phyloP scores from a whole-genome alignment of 768 basidiomycete species.

The Auricularia sp. region DNA sequence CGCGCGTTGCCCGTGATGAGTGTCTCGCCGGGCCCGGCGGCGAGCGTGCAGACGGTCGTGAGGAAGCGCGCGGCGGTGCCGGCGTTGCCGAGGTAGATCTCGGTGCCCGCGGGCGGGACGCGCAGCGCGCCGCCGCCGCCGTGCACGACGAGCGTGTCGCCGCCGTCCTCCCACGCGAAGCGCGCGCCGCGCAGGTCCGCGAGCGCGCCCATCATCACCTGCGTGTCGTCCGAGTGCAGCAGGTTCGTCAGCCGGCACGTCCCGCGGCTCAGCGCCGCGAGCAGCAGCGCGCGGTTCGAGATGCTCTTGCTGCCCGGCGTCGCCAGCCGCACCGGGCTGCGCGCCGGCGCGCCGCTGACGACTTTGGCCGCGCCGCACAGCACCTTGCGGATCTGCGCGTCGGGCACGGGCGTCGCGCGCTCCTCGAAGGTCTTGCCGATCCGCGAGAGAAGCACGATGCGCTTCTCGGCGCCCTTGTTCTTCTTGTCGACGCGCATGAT shows the following conservation, averaged over 20 bases:
- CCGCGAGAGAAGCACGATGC: constrained; percentile 80
- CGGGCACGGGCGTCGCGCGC: constrained; percentile 77
- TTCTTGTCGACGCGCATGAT: constrained; percentile 98
- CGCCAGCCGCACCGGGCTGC: constrained; percentile 52
- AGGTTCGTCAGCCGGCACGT: constrained; percentile 83
- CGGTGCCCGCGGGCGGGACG: constrained; percentile 69
- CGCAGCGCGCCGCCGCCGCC: constrained; percentile 76
- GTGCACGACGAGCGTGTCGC: constrained; percentile 86
- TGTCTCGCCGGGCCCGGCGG: constrained; percentile 27
- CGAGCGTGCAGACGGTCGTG: constrained; percentile 85
- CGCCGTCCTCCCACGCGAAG: constrained; percentile 93
- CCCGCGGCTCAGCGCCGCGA: constrained; percentile 85
- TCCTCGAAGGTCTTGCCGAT: constrained; percentile 91
- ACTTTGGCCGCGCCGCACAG: constrained; percentile 75
- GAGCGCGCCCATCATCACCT: constrained; percentile 97
- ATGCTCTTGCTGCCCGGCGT: constrained; percentile 97
- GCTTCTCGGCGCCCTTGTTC: constrained; percentile 86
- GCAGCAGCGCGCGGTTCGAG: constrained; percentile 85
- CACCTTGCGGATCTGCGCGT: constrained; percentile 71
- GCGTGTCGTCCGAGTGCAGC: constrained; percentile 94
- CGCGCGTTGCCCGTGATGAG: constrained; percentile 89
- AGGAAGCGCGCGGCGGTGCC: constrained; percentile 97
- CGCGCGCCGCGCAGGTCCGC: constrained; percentile 82
- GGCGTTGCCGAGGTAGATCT: constrained; percentile 92
- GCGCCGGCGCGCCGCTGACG: constrained; percentile 44